A percentile compares a stretch with the other conserved stretches of the same genome.
Evolutionary conservation across 192 early-diverging fungal genomes (phyloP).

Genomic region (Mortierella antarctica): DNA sequence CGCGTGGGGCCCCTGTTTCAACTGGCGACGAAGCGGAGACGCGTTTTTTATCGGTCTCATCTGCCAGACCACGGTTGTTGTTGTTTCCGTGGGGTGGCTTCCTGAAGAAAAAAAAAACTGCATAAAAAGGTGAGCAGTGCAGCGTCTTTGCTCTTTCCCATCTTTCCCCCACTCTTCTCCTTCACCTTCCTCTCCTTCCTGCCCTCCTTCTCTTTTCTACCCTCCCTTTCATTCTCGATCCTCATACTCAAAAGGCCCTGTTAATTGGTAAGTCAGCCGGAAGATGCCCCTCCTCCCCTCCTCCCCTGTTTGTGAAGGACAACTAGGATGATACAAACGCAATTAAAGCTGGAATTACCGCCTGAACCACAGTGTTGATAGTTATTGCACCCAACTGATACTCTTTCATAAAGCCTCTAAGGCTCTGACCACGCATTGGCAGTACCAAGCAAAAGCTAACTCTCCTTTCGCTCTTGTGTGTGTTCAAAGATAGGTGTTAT

Average conservation of each 20-base stretch:
- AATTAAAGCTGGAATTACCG: constrained; percentile 85
- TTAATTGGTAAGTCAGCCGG: too few species aligned
- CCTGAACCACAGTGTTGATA: constrained; percentile 72
- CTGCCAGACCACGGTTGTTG: too few species aligned
- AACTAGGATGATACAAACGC: constrained; percentile 66
- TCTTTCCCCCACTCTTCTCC: neutral
- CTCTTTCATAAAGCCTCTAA: too few species aligned
- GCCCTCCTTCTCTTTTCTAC: neutral
- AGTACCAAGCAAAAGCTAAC: too few species aligned
- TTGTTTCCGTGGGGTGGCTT: neutral
- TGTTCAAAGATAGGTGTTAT: too few species aligned
- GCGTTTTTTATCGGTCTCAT: neutral
- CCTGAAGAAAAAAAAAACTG: neutral
- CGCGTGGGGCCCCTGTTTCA: neutral
- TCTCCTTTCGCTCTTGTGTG: too few species aligned
- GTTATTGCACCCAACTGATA: constrained; percentile 69
- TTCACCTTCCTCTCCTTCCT: constrained; percentile 1
- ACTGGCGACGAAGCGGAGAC: neutral
- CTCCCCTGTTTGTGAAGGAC: neutral
- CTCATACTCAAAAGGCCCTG: too few species aligned
- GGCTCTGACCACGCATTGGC: too few species aligned
- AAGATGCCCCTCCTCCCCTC: too few species aligned
- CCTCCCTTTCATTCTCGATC: neutral
- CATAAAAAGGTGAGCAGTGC: neutral
- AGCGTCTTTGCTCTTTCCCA: neutral